Percentiles rank a stretch among this genome's conserved stretches.
Conservation (phyloP, 805 yeast species). For the Nakazawaea laoshanensis region DNA sequence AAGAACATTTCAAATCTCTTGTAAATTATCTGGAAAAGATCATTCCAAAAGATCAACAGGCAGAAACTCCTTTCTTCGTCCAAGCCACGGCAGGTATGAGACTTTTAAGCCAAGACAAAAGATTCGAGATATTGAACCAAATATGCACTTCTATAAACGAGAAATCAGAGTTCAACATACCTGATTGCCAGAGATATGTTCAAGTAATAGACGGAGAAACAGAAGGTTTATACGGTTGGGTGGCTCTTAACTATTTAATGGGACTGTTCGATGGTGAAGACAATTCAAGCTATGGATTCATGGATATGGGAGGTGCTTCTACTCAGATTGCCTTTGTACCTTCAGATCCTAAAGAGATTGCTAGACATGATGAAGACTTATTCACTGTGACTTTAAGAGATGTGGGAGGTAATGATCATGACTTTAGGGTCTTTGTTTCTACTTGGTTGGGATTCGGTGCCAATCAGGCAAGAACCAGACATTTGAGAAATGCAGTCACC, state of each 20-base stretch:
- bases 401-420: slow-evolving; percentile 59
- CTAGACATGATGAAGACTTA: slow-evolving; percentile 65
- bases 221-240: slow-evolving; percentile 95
- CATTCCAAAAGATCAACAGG: slow-evolving; percentile 54
- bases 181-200: slow-evolving; percentile 62
- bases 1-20: slow-evolving; percentile 56
- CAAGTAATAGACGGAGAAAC: slow-evolving; percentile 89
- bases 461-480: slow-evolving; percentile 79
- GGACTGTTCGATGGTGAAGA: slow-evolving; percentile 38
- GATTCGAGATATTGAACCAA: slow-evolving; percentile 42
- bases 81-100: slow-evolving; percentile 98
- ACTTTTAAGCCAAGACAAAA: slow-evolving; percentile 48
- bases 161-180: slow-evolving; percentile 47
- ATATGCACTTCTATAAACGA: slow-evolving; percentile 51
- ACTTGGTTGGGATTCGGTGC: slow-evolving; percentile 99
- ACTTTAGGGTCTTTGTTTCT: slow-evolving; percentile 85
- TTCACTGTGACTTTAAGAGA: slow-evolving; percentile 57
- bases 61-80: slow-evolving; percentile 78
- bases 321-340: slow-evolving; percentile 95
- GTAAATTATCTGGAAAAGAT: slow-evolving; percentile 60
- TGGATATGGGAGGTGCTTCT: slow-evolving; percentile 99
- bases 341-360: slow-evolving; percentile 45
- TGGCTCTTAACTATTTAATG: slow-evolving; percentile 78
- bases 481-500: slow-evolving; percentile 43
- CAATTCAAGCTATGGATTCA: slow-evolving; percentile 66